Base-by-base conservation (phyloP, 768 basidiomycete genomes). In the Botryobasidium botryosum region DNA sequence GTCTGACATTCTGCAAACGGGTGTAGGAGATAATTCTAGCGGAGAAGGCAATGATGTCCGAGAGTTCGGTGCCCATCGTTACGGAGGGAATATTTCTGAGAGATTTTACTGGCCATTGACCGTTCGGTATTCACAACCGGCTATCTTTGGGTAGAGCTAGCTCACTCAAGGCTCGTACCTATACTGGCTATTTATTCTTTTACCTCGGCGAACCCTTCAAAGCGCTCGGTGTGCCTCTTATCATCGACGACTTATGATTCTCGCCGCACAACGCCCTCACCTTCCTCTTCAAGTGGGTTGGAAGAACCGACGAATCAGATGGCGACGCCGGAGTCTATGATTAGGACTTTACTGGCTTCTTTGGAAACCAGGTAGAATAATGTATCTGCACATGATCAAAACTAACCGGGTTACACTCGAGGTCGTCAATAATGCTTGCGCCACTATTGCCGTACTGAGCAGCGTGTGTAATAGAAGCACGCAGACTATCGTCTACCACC, bases 211-310 rank as follows among this genome's bases (percentile, higher is more conserved):
- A 88, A 51, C 66, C 91, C 15, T 62, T 91, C 52, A 76, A 75
- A 61, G 73, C 77, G 2, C 69, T 91, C 7, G 79, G 79, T 15
- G 76, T 82, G 15, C 80, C 85, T n/a, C 67, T 87, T 24, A 76
- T 87, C 50, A 83, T 91, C 15, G 85, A 88, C 55, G 87, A 91
- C 59, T 64, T 91, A 13, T 88, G 84, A 57, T 82, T 91, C 17
- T 72, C 83, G 54, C 91, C 91, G 36, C 64, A 94, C 2, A 79
- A 83, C 52, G 90, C 92, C 1, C 67, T 97, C 23, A 81, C 96
- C 48, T 96, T 97, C 59, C 69, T 97, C 37, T 97, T 97, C 70
- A 94, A 96, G 67, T 96, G 87, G 80, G 64, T 88, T n/a, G 78
- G 80, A 13, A 24, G 52, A 38, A 51, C 61, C 15, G 51, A 57